Percentiles rank a stretch among this genome's conserved stretches.
Conservation (phyloP, 1,284 basidiomycete species). For the Mycena citricolor region DNA sequence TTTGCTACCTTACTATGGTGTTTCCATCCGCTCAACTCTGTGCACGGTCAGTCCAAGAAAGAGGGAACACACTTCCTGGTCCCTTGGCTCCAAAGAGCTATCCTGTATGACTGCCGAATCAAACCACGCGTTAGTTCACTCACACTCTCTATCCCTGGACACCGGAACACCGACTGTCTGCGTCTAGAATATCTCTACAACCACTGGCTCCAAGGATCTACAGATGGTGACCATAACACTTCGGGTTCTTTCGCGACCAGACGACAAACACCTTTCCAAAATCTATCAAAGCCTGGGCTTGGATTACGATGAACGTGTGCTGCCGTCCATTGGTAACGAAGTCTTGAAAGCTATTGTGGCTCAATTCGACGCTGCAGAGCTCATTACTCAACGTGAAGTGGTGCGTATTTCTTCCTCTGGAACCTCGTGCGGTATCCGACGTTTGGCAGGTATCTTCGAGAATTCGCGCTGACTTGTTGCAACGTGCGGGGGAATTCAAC, state of each 20-base stretch:
- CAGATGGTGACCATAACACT: conserved; percentile 98
- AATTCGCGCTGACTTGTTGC: conserved; percentile 90
- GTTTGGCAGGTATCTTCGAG: conserved; percentile 78
- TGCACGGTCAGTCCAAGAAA: conserved; percentile 79
- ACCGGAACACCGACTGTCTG: conserved; percentile 9
- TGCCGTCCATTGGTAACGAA: conserved; percentile 95
- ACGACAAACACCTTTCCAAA: conserved; percentile 83
- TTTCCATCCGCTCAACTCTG: neutral
- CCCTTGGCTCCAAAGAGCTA: conserved; percentile 94
- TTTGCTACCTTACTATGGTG: conserved; percentile 1
- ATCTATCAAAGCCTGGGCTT: conserved; percentile 95
- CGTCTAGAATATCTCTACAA: conserved; percentile 97
- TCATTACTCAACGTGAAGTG: conserved; percentile 88
- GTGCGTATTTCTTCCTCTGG: conserved; percentile 41
- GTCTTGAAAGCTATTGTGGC: conserved; percentile 98
- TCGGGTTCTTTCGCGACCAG: conserved; percentile 93
- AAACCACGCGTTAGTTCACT: conserved; percentile 78
- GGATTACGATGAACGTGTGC: conserved; percentile 97
- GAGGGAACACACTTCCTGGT: conserved; percentile 99
- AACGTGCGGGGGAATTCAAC: conserved; percentile 95
- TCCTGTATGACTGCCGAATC: conserved; percentile 96
- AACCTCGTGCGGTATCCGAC: conserved; percentile 7
- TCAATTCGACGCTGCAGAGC: conserved; percentile 97
- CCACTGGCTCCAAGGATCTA: conserved; percentile 94
- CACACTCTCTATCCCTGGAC: conserved; percentile 3